Evolutionary conservation across 345 rosid species (phyloP).

Genomic region (Linum lewisii): DNA sequence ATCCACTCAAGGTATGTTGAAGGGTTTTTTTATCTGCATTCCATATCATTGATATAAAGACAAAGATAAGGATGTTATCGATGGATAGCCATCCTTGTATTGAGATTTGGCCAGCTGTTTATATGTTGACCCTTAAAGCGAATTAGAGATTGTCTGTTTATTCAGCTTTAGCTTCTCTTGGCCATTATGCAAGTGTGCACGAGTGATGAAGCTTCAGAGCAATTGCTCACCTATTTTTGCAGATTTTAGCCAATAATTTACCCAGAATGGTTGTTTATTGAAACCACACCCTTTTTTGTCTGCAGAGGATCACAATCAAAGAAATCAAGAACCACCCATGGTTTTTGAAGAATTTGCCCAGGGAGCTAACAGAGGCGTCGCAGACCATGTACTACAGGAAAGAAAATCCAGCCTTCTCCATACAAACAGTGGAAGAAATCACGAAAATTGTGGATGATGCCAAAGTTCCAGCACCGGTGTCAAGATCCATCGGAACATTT

Average conservation of each 20-base stretch:
- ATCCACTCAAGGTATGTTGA: slow-evolving; percentile 4
- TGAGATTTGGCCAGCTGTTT: neutral
- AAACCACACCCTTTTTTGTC: neutral
- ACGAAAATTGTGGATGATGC: slow-evolving; percentile 6
- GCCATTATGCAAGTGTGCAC: no score
- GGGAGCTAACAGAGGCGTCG: slow-evolving; percentile 23
- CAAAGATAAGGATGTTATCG: neutral
- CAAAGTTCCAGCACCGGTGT: neutral
- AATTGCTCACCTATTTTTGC: neutral
- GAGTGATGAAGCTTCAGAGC: neutral
- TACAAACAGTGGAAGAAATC: neutral
- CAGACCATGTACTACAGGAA: slow-evolving; percentile 18
- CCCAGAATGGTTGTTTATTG: neutral
- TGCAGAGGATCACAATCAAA: slow-evolving; percentile 23
- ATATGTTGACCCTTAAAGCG: neutral
- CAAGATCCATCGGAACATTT: neutral
- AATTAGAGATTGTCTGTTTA: no score
- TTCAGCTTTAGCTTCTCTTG: no score
- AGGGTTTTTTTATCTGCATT: neutral
- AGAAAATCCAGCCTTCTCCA: slow-evolving; percentile 12
- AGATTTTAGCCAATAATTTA: no score
- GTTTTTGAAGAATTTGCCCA: slow-evolving; percentile 30
- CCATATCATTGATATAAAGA: neutral
- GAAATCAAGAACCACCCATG: slow-evolving; percentile 26
- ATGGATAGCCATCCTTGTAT: neutral